Percentiles rank a stretch among this genome's conserved stretches.
Evolutionary conservation across 768 basidiomycete species (phyloP).

Genomic region (Xerocomellus intermedius): DNA sequence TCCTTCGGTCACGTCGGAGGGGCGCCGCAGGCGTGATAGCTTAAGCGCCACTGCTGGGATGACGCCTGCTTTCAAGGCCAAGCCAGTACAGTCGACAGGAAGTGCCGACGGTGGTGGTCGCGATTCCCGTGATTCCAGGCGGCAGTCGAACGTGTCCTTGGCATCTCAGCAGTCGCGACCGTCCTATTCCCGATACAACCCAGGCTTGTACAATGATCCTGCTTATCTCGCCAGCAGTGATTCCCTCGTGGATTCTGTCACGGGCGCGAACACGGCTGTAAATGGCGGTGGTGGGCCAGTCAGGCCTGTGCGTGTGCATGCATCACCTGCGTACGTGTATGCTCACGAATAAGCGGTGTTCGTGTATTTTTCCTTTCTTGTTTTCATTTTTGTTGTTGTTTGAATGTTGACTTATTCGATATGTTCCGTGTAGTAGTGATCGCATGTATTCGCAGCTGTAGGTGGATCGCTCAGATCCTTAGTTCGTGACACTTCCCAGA

Average conservation of each 20-base stretch:
- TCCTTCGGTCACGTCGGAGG: conserved; percentile 24
- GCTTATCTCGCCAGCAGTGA: conserved; percentile 27
- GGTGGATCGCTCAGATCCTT: background rate
- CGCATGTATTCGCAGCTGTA: conserved; percentile 3
- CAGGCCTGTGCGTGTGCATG: conserved; percentile 17
- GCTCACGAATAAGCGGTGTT: conserved; percentile 8
- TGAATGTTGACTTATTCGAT: conserved; percentile 4
- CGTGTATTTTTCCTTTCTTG: background rate
- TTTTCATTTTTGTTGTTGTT: background rate
- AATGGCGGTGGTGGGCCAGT: conserved; percentile 23
- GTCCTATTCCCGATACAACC: conserved; percentile 20
- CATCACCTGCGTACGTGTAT: conserved; percentile 24
- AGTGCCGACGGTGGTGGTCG: conserved; percentile 13
- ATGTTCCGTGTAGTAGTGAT: conserved; percentile 6
- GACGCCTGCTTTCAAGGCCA: conserved; percentile 18
- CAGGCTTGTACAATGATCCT: conserved; percentile 27
- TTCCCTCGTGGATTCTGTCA: conserved; percentile 26
- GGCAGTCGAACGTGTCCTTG: conserved; percentile 27
- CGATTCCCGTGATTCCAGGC: conserved; percentile 12
- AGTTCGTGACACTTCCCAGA: background rate
- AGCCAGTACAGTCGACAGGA: conserved; percentile 12
- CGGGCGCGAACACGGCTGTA: conserved; percentile 23
- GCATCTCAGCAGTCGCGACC: conserved; percentile 17
- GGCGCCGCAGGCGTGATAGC: conserved; percentile 26
- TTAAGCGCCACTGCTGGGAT: conserved; percentile 24